These are phyloP conservation scores for Silene uniflora DNA, from an alignment of 148 eudicot genomes.

Conservation along the genomic window DNA sequence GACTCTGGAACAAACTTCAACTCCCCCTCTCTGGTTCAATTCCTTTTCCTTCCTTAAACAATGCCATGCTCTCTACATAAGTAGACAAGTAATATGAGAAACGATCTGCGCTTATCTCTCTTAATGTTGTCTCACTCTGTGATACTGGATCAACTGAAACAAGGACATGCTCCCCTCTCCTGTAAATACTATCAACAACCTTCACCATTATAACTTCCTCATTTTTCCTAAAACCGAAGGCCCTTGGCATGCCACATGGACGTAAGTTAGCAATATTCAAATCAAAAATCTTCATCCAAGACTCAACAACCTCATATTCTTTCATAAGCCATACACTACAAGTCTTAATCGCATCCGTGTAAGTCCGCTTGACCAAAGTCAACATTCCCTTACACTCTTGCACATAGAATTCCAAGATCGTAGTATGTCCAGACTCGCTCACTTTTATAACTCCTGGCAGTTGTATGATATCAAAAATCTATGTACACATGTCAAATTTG, in stretches of 20 bases:
- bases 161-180: background rate
- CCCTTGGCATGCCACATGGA: background rate
- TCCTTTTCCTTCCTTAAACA: too few relatives aligned
- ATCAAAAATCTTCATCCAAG: background rate
- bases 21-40: too few relatives aligned
- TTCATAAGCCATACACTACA: background rate
- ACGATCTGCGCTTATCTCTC: background rate
- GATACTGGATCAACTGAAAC: background rate
- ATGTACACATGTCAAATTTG: background rate
- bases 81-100: background rate
- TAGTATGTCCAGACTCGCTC: background rate
- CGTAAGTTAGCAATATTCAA: background rate
- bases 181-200: background rate
- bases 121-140: background rate
- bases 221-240: background rate
- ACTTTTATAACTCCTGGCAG: background rate
- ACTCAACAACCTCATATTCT: background rate
- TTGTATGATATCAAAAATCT: background rate
- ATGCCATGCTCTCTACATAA: too few relatives aligned
- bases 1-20: too few relatives aligned
- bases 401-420: background rate
- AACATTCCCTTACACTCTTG: background rate
- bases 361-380: background rate
- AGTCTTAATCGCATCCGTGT: too few relatives aligned
- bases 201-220: constrained; percentile 1